phyloP scores from a whole-genome alignment of 2,329 filamentous ascomycete genomes.

The Monilinia aucupariae region DNA sequence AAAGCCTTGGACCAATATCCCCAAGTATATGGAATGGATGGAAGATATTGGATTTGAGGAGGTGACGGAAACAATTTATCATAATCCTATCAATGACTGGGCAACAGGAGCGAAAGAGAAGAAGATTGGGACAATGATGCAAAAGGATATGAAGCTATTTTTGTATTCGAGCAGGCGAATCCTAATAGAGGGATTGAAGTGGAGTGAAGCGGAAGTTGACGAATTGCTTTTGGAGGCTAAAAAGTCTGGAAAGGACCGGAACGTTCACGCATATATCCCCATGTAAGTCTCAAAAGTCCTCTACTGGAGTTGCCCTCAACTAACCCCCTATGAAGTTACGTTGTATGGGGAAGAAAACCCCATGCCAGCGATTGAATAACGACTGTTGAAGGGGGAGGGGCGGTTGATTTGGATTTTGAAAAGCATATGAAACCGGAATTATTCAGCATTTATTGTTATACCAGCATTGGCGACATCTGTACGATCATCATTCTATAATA shows the following conservation, averaged over 20 bases:
- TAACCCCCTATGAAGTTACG: background rate
- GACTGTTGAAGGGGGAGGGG: background rate
- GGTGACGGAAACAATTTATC: conserved; percentile 46
- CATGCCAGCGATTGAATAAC: background rate
- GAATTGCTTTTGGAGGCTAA: background rate
- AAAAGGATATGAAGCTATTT: conserved; percentile 19
- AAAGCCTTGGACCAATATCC: conserved; percentile 17
- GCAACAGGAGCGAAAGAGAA: conserved; percentile 37
- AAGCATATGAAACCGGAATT: background rate
- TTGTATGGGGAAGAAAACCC: conserved; percentile 8
- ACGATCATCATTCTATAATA: background rate
- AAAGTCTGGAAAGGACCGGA: background rate
- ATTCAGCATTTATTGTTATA: background rate
- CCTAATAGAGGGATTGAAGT: background rate
- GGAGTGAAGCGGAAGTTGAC: background rate
- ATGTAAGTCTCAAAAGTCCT: background rate
- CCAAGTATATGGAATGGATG: conserved; percentile 22
- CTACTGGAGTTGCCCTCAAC: background rate
- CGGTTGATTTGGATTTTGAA: background rate
- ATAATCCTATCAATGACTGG: conserved; percentile 51
- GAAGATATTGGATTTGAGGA: conserved; percentile 49
- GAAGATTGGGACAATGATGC: conserved; percentile 20
- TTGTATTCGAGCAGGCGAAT: background rate
- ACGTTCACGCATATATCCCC: conserved; percentile 6
- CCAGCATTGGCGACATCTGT: background rate